Base-by-base conservation (phyloP, 2,329 filamentous ascomycete genomes). In the Verticillium zaregamsianum region DNA sequence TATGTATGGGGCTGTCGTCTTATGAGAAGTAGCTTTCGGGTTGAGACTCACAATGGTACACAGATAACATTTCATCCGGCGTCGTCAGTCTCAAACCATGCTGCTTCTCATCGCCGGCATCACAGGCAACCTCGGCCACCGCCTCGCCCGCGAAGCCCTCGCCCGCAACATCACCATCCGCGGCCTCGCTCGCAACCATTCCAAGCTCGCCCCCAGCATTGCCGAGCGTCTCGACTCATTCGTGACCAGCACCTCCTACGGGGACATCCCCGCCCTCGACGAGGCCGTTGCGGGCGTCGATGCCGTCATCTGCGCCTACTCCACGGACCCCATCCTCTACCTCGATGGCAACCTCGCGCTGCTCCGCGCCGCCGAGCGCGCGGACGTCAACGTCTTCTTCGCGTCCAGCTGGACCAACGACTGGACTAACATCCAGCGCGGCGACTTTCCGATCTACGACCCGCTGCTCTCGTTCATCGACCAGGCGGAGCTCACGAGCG, bases 81-180 rank as follows among this genome's bases (percentile, higher is more conserved):
- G 32, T n/a, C 32, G 9, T 33, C 32, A 5, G 9, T 33, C 32
- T 33, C 32, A 33, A 5, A 49, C 12, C 33, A 76, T 77, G 74
- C 68, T 77, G 31, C 67, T 77, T 20, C 70, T 76, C 23, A 71
- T 77, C 58, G 71, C 71, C 9, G 74, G 75, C 35, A 70, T 73
- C 17, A 75, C 73, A 2, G 74, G 76, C 59, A 72, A 70, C n/a
- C 58, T 76, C 7, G 76, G 76, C 63, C 68, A 70, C 40, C 68
- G 68, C 35, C 61, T 74, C 28, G 67, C 70, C 31, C 55, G 52
- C 2, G 66, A 63, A 15, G 68, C 69, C 17, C 59, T 73, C 7
- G 58, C 65, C 1, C 68, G 67, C 20, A 73, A 72, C 15, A 72
- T 75, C 37, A 65, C 67, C 33, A 70, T 77, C n/a, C 71, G 75